Evolutionary conservation across 768 basidiomycete species (phyloP).

Genomic region (Punctularia strigosozonata): DNA sequence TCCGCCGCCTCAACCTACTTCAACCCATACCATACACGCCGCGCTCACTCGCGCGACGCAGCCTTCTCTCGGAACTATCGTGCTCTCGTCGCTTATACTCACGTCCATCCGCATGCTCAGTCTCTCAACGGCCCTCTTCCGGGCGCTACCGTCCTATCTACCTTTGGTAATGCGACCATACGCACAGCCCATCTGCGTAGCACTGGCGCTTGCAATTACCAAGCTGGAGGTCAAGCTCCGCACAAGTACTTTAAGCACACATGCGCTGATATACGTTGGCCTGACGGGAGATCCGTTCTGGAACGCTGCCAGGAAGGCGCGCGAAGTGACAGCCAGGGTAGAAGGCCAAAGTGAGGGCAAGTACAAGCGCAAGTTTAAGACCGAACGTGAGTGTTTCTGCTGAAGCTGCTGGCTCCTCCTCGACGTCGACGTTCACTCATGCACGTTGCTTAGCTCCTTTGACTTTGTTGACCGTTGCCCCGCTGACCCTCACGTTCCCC

Average conservation of each 20-base stretch:
- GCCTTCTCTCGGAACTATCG: constrained; percentile 72
- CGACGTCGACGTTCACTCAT: no score
- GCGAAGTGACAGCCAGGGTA: constrained; percentile 42
- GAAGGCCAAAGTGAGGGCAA: constrained; percentile 31
- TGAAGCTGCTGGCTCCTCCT: background rate
- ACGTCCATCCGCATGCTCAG: constrained; percentile 54
- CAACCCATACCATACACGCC: constrained; percentile 65
- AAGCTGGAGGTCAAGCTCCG: constrained; percentile 31
- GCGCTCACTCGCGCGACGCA: constrained; percentile 71
- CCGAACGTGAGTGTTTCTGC: constrained; percentile 38
- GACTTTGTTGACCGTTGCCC: constrained; percentile 64
- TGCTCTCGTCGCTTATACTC: constrained; percentile 65
- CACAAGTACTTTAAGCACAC: constrained; percentile 48
- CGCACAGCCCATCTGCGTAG: constrained; percentile 26
- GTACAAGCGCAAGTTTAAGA: constrained; percentile 35
- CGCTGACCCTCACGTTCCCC: constrained; percentile 70
- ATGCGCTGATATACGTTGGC: constrained; percentile 42
- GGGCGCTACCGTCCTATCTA: constrained; percentile 43
- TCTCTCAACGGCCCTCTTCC: constrained; percentile 36
- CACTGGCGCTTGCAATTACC: constrained; percentile 25
- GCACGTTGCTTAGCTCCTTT: constrained; percentile 35
- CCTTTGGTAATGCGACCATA: constrained; percentile 30
- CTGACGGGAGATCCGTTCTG: constrained; percentile 43
- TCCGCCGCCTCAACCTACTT: constrained; percentile 32
- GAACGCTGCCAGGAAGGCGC: constrained; percentile 40